Percentiles rank a stretch among this genome's conserved stretches.
phyloP scores from a whole-genome alignment of 805 yeast genomes.

The Wickerhamiella lipophila region DNA sequence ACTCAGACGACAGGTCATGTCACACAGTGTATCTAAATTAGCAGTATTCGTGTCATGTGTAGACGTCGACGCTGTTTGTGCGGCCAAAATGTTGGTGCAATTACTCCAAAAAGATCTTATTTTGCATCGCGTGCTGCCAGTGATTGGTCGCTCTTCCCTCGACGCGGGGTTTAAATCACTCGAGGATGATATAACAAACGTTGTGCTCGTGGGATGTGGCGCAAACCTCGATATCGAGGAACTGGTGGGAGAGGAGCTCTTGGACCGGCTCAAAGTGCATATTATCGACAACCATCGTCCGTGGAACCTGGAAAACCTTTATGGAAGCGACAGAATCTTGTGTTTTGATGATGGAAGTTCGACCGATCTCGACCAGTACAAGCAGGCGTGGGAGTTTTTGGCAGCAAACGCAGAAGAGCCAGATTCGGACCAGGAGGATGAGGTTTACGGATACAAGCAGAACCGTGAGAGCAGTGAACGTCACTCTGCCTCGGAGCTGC shows the following conservation, averaged over 20 bases:
- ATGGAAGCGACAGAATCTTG: conserved; percentile 59
- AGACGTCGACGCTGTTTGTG: conserved; percentile 84
- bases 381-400: conserved; percentile 42
- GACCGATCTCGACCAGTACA: conserved; percentile 45
- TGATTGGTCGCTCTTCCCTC: conserved; percentile 79
- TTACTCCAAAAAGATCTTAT: conserved; percentile 69
- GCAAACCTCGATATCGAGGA: conserved; percentile 75
- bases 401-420: conserved; percentile 23
- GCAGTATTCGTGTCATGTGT: conserved; percentile 82
- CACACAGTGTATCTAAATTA: conserved; percentile 85
- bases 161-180: conserved; percentile 44
- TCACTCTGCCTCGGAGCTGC: conserved; percentile 31
- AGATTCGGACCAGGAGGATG: conserved; percentile 22
- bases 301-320: conserved; percentile 88
- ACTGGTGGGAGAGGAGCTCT: conserved; percentile 30
- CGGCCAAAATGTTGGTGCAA: conserved; percentile 60
- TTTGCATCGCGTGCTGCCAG: conserved; percentile 81
- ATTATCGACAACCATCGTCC: conserved; percentile 89
- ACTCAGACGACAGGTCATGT: conserved; percentile 56
- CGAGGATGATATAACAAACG: conserved; percentile 64
- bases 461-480: conserved; percentile 22
- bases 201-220: conserved; percentile 83
- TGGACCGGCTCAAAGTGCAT: conserved; percentile 43
- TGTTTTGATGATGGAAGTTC: conserved; percentile 83
- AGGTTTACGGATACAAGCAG: conserved; percentile 14